phyloP scores from a whole-genome alignment of 2,329 filamentous ascomycete species.

The Nectriaceae sp. region DNA sequence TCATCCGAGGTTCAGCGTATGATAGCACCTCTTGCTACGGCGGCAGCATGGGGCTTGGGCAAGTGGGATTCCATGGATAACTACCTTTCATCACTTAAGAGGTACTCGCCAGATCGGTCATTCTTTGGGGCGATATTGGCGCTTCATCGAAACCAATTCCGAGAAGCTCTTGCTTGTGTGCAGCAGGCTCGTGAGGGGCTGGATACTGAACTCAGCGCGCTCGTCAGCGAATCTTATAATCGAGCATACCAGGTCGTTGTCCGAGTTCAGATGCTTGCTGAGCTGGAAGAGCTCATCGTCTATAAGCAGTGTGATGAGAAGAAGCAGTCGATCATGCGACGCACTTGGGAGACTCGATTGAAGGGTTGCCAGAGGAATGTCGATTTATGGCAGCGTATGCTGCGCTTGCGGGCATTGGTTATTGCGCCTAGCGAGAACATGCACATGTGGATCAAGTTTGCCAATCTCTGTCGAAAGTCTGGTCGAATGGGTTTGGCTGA shows the following conservation, averaged over 20 bases:
- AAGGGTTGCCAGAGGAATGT: slow-evolving; percentile 96
- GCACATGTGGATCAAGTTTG: slow-evolving; percentile 99
- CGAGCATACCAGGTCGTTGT: slow-evolving; percentile 98
- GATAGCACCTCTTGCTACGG: slow-evolving; percentile 91
- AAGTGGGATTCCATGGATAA: slow-evolving; percentile 99
- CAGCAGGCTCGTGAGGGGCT: slow-evolving; percentile 90
- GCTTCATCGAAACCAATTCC: slow-evolving; percentile 93
- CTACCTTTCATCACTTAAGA: slow-evolving; percentile 93
- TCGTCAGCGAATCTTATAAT: slow-evolving; percentile 98
- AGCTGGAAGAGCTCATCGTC: slow-evolving; percentile 94
- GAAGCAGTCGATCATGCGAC: slow-evolving; percentile 87
- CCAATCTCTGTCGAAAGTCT: slow-evolving; percentile 96
- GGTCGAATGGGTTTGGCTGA: slow-evolving; percentile 92
- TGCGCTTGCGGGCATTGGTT: slow-evolving; percentile 90
- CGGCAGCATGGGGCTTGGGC: slow-evolving; percentile 92
- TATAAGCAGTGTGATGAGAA: slow-evolving; percentile 94
- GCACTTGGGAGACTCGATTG: slow-evolving; percentile 93
- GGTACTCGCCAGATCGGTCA: slow-evolving; percentile 87
- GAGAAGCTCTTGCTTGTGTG: slow-evolving; percentile 85
- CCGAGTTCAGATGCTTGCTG: slow-evolving; percentile 97
- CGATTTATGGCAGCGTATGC: slow-evolving; percentile 97
- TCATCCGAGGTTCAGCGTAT: slow-evolving; percentile 82
- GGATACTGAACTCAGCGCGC: slow-evolving; percentile 91
- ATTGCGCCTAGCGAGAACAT: slow-evolving; percentile 91
- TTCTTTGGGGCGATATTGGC: slow-evolving; percentile 98